phyloP scores from a whole-genome alignment of 768 basidiomycete species.

The Suillus spraguei region DNA sequence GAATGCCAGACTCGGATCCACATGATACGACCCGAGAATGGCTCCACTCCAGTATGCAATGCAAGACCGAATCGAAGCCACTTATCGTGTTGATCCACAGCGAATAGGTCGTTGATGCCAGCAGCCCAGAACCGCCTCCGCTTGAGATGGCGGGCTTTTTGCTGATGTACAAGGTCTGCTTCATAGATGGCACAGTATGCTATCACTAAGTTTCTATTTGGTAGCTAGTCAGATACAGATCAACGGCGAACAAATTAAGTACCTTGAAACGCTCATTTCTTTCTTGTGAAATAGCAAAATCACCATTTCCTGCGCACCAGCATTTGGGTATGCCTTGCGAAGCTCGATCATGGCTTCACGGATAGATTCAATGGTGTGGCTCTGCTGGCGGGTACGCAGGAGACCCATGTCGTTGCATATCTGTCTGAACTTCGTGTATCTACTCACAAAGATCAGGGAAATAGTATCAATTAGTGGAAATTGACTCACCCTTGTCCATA shows the following conservation, averaged over 20 bases:
- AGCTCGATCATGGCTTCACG: conserved; percentile 20
- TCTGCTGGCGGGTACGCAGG: conserved; percentile 23
- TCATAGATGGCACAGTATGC: not conserved
- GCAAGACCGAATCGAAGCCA: no score
- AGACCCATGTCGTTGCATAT: conserved; percentile 21
- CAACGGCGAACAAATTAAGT: not conserved
- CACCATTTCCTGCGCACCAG: not conserved
- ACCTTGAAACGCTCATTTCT: not conserved
- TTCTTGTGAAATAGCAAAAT: not conserved
- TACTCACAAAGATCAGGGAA: not conserved
- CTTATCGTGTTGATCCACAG: no score
- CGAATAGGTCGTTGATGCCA: no score
- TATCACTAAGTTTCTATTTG: not conserved
- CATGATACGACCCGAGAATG: no score
- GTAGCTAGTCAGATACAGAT: not conserved
- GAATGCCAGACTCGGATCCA: no score
- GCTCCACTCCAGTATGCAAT: no score
- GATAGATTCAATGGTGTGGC: conserved; percentile 26
- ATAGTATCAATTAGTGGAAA: not conserved
- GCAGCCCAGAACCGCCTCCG: no score
- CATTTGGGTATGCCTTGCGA: conserved; percentile 26
- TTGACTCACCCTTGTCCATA: conserved; percentile 27
- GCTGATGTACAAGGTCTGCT: not conserved
- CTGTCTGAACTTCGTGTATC: not conserved
- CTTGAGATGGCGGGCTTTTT: not conserved